Evolutionary conservation across 2,329 filamentous ascomycete genomes (phyloP).

Genomic region (Trichoderma pleuroti): DNA sequence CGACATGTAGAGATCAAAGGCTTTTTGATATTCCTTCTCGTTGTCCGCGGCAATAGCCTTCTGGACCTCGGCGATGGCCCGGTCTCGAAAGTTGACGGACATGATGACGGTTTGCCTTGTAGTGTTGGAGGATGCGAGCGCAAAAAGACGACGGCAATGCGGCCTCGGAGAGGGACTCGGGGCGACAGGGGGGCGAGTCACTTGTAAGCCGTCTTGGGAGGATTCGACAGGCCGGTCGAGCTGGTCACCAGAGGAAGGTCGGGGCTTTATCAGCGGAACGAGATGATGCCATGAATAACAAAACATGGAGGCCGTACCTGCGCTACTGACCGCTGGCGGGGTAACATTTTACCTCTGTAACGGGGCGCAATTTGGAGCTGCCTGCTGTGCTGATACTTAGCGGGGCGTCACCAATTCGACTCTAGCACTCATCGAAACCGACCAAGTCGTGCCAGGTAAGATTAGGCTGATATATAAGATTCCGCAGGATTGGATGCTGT

Average conservation of each 20-base stretch:
- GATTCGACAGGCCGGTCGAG: not conserved
- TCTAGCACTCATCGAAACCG: constrained; percentile 2
- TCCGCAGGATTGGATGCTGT: not conserved
- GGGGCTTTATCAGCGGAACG: constrained; percentile 1
- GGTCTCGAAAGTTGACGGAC: constrained; percentile 96
- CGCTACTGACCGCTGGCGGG: constrained; percentile 19
- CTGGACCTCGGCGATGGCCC: constrained; percentile 94
- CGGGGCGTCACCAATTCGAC: constrained; percentile 15
- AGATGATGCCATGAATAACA: constrained; percentile 7
- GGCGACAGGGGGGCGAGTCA: not conserved
- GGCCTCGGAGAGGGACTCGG: not conserved
- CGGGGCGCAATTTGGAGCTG: constrained; percentile 15
- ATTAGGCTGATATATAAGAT: constrained; percentile 7
- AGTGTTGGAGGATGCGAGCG: not conserved
- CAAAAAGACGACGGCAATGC: constrained; percentile 2
- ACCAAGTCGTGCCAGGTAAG: not conserved
- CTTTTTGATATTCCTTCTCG: constrained; percentile 92
- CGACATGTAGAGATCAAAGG: constrained; percentile 93
- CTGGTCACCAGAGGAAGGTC: not conserved
- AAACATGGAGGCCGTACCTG: constrained; percentile 7
- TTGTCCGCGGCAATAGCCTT: constrained; percentile 97
- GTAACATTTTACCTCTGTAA: constrained; percentile 20
- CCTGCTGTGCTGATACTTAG: constrained; percentile 12
- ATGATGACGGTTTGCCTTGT: constrained; percentile 48
- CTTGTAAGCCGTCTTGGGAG: not conserved